phyloP scores from a whole-genome alignment of 2,329 filamentous ascomycete genomes.

The Exserohilum rostratum region DNA sequence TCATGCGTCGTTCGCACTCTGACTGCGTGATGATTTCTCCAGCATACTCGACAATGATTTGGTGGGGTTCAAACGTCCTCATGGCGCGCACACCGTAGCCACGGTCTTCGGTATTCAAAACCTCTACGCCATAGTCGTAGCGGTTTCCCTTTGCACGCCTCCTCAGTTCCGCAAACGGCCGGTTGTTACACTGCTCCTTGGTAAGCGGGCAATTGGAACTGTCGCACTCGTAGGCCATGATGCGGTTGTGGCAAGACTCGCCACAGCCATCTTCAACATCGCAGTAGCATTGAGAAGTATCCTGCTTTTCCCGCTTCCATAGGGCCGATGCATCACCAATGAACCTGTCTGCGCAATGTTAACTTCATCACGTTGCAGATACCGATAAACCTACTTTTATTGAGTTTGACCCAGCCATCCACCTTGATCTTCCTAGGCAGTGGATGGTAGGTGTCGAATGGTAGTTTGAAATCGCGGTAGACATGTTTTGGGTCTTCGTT shows the following conservation, averaged over 20 bases:
- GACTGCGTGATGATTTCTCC: slow-evolving; percentile 96
- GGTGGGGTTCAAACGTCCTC: slow-evolving; percentile 81
- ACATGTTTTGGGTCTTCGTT: slow-evolving; percentile 58
- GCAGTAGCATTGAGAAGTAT: slow-evolving; percentile 69
- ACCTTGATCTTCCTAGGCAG: slow-evolving; percentile 87
- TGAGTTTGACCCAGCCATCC: slow-evolving; percentile 89
- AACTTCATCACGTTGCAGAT: slow-evolving; percentile 17
- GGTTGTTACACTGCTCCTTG: slow-evolving; percentile 77
- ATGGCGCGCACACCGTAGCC: slow-evolving; percentile 93
- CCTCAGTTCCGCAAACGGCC: slow-evolving; percentile 81
- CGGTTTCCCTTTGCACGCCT: slow-evolving; percentile 73
- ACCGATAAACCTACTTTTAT: slow-evolving; percentile 71
- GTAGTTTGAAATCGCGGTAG: slow-evolving; percentile 81
- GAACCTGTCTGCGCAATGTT: slow-evolving; percentile 72
- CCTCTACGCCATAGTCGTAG: slow-evolving; percentile 92
- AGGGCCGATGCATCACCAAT: slow-evolving; percentile 79
- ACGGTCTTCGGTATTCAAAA: slow-evolving; percentile 85
- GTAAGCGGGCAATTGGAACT: slow-evolving; percentile 84
- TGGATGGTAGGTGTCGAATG: slow-evolving; percentile 88
- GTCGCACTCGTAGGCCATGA: slow-evolving; percentile 98
- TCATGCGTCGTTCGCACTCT: slow-evolving; percentile 93
- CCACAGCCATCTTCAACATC: slow-evolving; percentile 75
- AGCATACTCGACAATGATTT: slow-evolving; percentile 98
- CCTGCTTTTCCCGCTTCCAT: slow-evolving; percentile 81
- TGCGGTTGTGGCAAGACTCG: slow-evolving; percentile 89